A percentile compares a stretch with the other conserved stretches of the same genome.
Conservation (phyloP, 495 filamentous ascomycete genomes). For the Parathielavia appendiculata region DNA sequence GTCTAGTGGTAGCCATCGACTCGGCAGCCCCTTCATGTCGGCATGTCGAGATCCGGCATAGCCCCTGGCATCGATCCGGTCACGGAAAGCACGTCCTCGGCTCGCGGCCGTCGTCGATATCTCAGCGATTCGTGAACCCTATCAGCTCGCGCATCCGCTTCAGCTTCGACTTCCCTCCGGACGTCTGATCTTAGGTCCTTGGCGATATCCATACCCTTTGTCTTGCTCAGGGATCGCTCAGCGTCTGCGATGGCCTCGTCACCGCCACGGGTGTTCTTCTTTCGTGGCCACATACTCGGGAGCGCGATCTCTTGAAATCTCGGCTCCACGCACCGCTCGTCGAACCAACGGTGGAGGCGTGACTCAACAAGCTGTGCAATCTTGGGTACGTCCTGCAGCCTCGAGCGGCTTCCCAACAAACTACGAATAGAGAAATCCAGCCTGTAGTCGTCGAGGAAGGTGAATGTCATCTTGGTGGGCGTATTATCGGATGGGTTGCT, state of each 20-base stretch:
- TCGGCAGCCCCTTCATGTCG: conserved; percentile 16
- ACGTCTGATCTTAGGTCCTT: conserved; percentile 41
- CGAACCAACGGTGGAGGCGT: conserved; percentile 91
- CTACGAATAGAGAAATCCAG: conserved; percentile 88
- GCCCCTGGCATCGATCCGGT: conserved; percentile 33
- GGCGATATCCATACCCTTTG: conserved; percentile 46
- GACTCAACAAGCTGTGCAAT: conserved; percentile 92
- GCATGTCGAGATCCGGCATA: conserved; percentile 24
- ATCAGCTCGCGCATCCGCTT: conserved; percentile 36
- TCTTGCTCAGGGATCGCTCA: conserved; percentile 41
- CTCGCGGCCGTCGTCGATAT: conserved; percentile 32
- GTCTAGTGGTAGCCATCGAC: not conserved
- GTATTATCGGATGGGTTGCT: conserved; percentile 49
- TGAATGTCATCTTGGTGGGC: conserved; percentile 83
- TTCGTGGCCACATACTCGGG: conserved; percentile 91
- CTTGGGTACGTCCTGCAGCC: conserved; percentile 94
- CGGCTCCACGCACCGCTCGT: conserved; percentile 92
- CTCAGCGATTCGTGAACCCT: conserved; percentile 36
- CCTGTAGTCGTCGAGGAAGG: conserved; percentile 91
- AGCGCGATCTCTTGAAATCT: conserved; percentile 92
- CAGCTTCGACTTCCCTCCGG: conserved; percentile 42
- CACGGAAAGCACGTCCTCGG: conserved; percentile 34
- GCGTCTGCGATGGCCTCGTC: conserved; percentile 42
- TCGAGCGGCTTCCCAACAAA: conserved; percentile 81
- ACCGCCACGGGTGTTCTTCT: conserved; percentile 68